Conservation (phyloP, 306 rosid species). For the Astragalus glycyphyllos region DNA sequence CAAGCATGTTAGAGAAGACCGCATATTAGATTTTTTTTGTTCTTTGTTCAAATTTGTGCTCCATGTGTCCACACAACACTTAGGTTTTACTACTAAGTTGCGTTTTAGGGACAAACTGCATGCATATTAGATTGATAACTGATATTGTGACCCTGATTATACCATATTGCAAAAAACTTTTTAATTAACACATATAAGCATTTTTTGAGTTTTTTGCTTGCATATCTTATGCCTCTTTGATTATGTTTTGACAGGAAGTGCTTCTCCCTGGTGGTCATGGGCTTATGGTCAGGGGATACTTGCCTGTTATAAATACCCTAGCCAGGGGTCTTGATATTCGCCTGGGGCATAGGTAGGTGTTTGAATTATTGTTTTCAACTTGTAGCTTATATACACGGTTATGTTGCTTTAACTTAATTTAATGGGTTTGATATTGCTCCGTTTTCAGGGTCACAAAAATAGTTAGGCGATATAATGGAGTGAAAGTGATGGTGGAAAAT, state of each 20-base stretch:
- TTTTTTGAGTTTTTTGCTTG: constrained; percentile 7
- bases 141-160: constrained; percentile 2
- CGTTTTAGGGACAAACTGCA: background rate
- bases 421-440: constrained; percentile 14
- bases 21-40: too few relatives aligned
- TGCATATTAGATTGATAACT: background rate
- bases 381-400: background rate
- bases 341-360: constrained; percentile 74
- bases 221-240: constrained; percentile 6
- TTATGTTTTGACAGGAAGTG: constrained; percentile 66
- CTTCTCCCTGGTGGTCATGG: constrained; percentile 99
- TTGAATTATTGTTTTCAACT: background rate
- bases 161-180: background rate
- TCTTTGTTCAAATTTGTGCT: too few relatives aligned
- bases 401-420: constrained; percentile 22
- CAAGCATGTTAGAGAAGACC: background rate
- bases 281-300: constrained; percentile 96
- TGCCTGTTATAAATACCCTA: constrained; percentile 89
- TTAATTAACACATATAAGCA: background rate
- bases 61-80: too few relatives aligned
- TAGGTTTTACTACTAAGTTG: too few relatives aligned
- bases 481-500: constrained; percentile 76
- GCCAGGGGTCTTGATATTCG: constrained; percentile 97
- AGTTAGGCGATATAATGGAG: constrained; percentile 74
- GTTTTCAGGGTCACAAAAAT: constrained; percentile 78